These are phyloP conservation scores for Fusarium mangiferae DNA, from an alignment of 2,329 filamentous ascomycete species.

Conservation along the genomic window DNA sequence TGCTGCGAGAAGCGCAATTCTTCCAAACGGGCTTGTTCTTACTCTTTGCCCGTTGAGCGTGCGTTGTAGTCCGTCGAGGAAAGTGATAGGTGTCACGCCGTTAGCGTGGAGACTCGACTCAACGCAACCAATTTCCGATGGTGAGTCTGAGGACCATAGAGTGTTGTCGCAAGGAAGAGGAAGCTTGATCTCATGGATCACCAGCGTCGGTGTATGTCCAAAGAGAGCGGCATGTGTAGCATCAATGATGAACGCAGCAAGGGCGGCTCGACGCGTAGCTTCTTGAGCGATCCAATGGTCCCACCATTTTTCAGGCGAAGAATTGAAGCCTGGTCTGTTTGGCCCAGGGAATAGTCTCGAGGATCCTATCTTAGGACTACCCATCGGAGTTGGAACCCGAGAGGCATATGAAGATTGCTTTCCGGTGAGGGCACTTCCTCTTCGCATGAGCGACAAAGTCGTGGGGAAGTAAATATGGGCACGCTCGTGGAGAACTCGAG, in stretches of 20 bases:
- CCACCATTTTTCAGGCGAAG: slow-evolving; percentile 44
- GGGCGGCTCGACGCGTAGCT: slow-evolving; percentile 43
- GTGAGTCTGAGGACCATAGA: slow-evolving; percentile 44
- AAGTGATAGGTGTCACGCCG: slow-evolving; percentile 43
- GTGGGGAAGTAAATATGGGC: slow-evolving; percentile 47
- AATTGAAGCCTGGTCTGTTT: slow-evolving; percentile 31
- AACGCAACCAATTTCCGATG: slow-evolving; percentile 44
- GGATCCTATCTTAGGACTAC: slow-evolving; percentile 37
- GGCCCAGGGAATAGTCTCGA: slow-evolving; percentile 19
- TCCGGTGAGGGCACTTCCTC: slow-evolving; percentile 43
- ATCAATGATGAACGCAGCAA: slow-evolving; percentile 44
- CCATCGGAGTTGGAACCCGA: slow-evolving; percentile 37
- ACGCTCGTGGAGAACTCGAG: slow-evolving; percentile 42
- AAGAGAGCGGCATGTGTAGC: slow-evolving; percentile 45
- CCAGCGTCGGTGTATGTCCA: slow-evolving; percentile 44
- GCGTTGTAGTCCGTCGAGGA: slow-evolving; percentile 42
- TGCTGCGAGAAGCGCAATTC: slow-evolving; percentile 41
- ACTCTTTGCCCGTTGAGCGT: slow-evolving; percentile 44
- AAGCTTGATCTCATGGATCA: slow-evolving; percentile 45
- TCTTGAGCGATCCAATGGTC: slow-evolving; percentile 47
- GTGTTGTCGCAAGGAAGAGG: slow-evolving; percentile 45
- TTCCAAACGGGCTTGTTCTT: slow-evolving; percentile 43
- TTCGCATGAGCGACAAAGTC: slow-evolving; percentile 43
- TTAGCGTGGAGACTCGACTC: slow-evolving; percentile 45
- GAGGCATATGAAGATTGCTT: slow-evolving; percentile 44